These are phyloP conservation scores for Pleurostoma richardsiae DNA, from an alignment of 2,329 filamentous ascomycete genomes.

Conservation along the genomic window DNA sequence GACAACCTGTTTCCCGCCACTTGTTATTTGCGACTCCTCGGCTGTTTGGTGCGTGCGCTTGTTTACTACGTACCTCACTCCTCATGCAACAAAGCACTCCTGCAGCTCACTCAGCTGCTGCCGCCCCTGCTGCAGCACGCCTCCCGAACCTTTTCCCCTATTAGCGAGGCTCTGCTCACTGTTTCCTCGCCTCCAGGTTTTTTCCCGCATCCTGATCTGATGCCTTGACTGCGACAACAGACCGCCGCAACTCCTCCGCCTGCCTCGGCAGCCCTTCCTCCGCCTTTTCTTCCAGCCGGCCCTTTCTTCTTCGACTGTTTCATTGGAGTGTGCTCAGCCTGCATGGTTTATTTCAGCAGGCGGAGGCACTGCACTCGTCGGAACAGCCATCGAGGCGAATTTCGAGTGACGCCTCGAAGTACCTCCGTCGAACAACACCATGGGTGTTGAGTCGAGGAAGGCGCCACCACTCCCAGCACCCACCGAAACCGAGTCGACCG, in stretches of 20 bases:
- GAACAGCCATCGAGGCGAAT: constrained; percentile 6
- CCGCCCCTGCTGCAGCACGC: too few relatives aligned
- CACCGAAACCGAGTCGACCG: constrained; percentile 65
- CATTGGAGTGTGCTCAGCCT: too few relatives aligned
- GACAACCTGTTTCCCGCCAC: too few relatives aligned
- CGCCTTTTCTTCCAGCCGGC: constrained; percentile 1
- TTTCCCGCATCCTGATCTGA: constrained; percentile 1
- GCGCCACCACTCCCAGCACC: constrained; percentile 70
- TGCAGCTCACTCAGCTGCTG: too few relatives aligned
- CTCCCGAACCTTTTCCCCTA: too few relatives aligned
- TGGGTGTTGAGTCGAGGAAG: constrained; percentile 52
- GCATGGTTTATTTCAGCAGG: too few relatives aligned
- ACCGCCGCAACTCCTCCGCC: constrained; percentile 7
- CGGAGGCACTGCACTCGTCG: neutral
- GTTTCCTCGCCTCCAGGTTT: constrained; percentile 11
- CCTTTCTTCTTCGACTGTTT: too few relatives aligned
- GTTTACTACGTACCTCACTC: too few relatives aligned
- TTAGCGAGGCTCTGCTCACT: neutral
- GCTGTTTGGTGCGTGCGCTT: too few relatives aligned
- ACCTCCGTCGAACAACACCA: constrained; percentile 27
- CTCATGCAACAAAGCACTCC: too few relatives aligned
- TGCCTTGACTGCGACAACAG: constrained; percentile 1
- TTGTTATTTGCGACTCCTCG: too few relatives aligned
- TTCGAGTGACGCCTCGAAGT: constrained; percentile 7
- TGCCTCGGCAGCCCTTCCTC: constrained; percentile 4